These are phyloP conservation scores for Trichoderma sp. DNA, from an alignment of 2,329 filamentous ascomycete genomes.

Conservation along the genomic window DNA sequence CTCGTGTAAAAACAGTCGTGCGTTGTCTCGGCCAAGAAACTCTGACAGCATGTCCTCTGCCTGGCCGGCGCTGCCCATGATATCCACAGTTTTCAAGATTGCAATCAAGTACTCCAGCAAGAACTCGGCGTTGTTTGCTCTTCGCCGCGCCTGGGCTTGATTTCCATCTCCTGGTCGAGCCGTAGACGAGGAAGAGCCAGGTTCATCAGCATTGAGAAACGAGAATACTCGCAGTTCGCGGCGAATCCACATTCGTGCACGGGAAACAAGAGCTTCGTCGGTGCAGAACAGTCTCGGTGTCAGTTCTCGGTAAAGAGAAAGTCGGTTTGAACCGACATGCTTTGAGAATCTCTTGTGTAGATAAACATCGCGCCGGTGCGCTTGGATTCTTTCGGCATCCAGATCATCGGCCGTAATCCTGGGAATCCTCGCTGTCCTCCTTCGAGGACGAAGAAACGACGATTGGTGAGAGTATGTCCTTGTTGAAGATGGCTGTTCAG, in stretches of 20 bases:
- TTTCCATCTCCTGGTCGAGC: slow-evolving; percentile 1
- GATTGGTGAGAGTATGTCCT: neutral
- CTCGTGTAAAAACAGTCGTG: slow-evolving; percentile 81
- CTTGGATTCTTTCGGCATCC: slow-evolving; percentile 25
- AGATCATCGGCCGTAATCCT: neutral
- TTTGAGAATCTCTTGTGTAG: slow-evolving; percentile 70
- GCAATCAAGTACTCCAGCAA: slow-evolving; percentile 83
- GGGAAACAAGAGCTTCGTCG: slow-evolving; percentile 69
- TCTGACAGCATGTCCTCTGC: slow-evolving; percentile 78
- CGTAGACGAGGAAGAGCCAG: slow-evolving; percentile 23
- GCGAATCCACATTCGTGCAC: slow-evolving; percentile 78
- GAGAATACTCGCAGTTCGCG: slow-evolving; percentile 82
- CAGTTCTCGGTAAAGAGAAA: slow-evolving; percentile 75
- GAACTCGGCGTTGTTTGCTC: slow-evolving; percentile 75
- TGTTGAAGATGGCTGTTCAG: neutral
- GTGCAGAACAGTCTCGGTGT: slow-evolving; percentile 65
- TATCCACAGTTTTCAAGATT: slow-evolving; percentile 79
- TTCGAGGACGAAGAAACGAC: slow-evolving; percentile 1
- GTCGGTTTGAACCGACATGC: slow-evolving; percentile 77
- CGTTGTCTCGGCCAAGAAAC: slow-evolving; percentile 73
- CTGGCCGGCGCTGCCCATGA: slow-evolving; percentile 75
- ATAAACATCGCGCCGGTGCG: slow-evolving; percentile 71
- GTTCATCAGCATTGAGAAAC: slow-evolving; percentile 56
- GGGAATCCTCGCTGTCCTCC: slow-evolving; percentile 8
- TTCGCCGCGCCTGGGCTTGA: slow-evolving; percentile 27